Percentiles rank a stretch among this genome's conserved stretches.
Evolutionary conservation across 768 basidiomycete species (phyloP).

Genomic region (Pleurotus pulmonarius): DNA sequence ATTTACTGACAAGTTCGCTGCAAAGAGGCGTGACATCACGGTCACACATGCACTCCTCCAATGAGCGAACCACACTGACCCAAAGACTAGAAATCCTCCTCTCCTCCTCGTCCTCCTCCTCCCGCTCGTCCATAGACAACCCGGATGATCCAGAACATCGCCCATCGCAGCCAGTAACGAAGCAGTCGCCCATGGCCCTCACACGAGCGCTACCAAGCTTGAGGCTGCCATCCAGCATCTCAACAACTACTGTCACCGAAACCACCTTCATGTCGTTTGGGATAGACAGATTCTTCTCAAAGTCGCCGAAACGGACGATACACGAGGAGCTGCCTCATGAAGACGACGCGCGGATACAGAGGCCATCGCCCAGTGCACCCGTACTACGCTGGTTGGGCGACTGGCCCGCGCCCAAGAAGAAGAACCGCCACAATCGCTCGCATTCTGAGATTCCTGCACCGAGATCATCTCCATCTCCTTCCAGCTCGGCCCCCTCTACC

Average conservation of each 20-base stretch:
- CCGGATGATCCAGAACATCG: not conserved
- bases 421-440: not conserved
- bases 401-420: conserved; percentile 15
- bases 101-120: conserved; percentile 1
- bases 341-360: conserved; percentile 9
- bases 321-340: conserved; percentile 7
- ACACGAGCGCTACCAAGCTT: not conserved
- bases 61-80: conserved; percentile 15
- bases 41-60: conserved; percentile 2
- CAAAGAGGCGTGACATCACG: conserved; percentile 29
- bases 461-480: conserved; percentile 13
- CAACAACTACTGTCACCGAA: not conserved
- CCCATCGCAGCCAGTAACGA: not conserved
- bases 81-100: conserved; percentile 20
- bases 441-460: not conserved
- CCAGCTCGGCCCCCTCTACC: conserved; percentile 27
- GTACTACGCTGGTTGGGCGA: conserved; percentile 45
- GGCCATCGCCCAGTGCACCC: conserved; percentile 18
- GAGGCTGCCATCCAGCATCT: not conserved
- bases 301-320: conserved; percentile 7
- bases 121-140: conserved; percentile 1
- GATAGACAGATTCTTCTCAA: not conserved
- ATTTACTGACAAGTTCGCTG: not conserved
- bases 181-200: not conserved
- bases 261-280: not conserved